Evolutionary conservation across 1,139 yeast genomes (phyloP), one percentile per base, ranked within the genome.

Genomic region (Magnusiomyces fungicola): DNA sequence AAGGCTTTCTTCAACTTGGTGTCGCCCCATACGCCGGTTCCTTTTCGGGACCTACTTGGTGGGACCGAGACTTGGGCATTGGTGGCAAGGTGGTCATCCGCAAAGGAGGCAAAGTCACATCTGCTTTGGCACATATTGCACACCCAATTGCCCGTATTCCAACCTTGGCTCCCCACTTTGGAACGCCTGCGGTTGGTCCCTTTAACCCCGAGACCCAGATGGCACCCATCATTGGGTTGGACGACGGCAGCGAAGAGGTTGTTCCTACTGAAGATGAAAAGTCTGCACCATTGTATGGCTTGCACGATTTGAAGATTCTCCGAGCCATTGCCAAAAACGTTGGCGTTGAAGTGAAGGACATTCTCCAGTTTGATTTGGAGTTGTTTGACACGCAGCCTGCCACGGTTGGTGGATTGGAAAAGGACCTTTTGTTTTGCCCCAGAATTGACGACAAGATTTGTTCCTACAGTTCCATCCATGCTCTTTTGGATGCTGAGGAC

Each of bases 11-110:
- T 56, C 94, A 87, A 66, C 77, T 92, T 33, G 97, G 96, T 27
- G 94, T 90, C 9, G 97, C 95, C 58, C 85, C 90, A 46, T 92
- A 92, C 62, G 95, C 97, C 41, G 97, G 97, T 29, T 87, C 92
- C 43, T 85, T 61, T 82, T 92, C 57, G 39, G 53, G 55, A 37
- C 83, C 69, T 69, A 60, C 85, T 29, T 84, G 94, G 94, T 90
- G 94, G 73, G 98, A 92, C 67, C 80, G 97, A 55, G 97, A 92
- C 65, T 75, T 92, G 57, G 81, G 95, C 24, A 71, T 90, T 57
- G 97, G 96, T 18, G 98, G 98, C 33, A 77, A 97, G 58, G 92
- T 92, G 2, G 80, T 87, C 62, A 81, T 84, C 23, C 73, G 73
- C 40, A 74, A 77, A 32, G 71, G 69, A 16, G 55, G 55, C 32